Percentiles rank a stretch among this genome's conserved stretches.
phyloP scores from a whole-genome alignment of 2,329 filamentous ascomycete genomes.

The Helicocarpus griseus region DNA sequence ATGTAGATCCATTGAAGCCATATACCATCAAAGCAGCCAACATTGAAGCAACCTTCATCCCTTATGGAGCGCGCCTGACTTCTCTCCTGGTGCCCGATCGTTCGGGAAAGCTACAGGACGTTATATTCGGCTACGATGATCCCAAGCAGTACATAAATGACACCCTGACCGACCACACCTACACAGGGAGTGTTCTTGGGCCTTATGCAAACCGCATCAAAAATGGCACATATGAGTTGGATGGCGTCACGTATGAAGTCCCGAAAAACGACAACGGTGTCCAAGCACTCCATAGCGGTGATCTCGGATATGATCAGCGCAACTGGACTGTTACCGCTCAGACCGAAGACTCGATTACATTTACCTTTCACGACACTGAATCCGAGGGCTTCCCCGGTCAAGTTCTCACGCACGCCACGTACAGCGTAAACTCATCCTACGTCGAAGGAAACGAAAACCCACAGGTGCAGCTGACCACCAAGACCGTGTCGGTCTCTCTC shows the following conservation, averaged over 20 bases:
- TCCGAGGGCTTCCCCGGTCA: constrained; percentile 38
- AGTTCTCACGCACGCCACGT: constrained; percentile 37
- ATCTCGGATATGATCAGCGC: constrained; percentile 38
- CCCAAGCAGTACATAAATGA: constrained; percentile 35
- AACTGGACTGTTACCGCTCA: constrained; percentile 40
- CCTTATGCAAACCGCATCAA: constrained; percentile 48
- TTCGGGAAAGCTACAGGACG: constrained; percentile 39
- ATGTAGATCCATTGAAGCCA: constrained; percentile 26
- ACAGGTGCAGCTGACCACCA: constrained; percentile 37
- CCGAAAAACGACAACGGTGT: constrained; percentile 41
- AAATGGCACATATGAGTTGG: constrained; percentile 45
- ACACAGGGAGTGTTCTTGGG: constrained; percentile 39
- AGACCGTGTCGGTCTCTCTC: constrained; percentile 35
- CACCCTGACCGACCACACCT: constrained; percentile 38
- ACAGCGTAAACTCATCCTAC: constrained; percentile 33
- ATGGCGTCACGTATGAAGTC: constrained; percentile 38
- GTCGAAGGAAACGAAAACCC: constrained; percentile 20
- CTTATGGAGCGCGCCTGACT: constrained; percentile 38
- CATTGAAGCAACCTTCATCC: constrained; percentile 40
- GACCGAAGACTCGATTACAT: constrained; percentile 36
- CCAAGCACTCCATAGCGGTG: constrained; percentile 45
- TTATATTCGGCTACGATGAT: constrained; percentile 43
- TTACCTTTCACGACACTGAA: constrained; percentile 35
- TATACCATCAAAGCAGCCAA: constrained; percentile 38
- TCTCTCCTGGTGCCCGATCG: constrained; percentile 41